Evolutionary conservation across 306 rosid species (phyloP), one percentile per base, ranked within the genome.

Genomic region (Spatholobus suberectus): DNA sequence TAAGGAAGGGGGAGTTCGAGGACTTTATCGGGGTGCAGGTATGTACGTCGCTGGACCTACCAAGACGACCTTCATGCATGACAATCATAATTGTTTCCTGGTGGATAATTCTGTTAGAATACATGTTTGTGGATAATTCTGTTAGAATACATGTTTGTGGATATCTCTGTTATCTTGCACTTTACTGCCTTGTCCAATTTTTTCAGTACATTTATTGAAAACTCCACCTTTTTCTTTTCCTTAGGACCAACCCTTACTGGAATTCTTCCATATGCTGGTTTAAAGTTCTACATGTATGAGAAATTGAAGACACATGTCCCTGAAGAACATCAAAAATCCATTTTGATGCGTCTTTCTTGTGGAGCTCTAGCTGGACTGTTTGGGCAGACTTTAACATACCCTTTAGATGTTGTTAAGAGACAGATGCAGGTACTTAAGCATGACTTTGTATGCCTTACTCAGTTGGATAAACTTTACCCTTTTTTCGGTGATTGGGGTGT

Each of bases 351-450:
- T 23, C 99, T 96, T 73, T 90, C 94, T 67, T 96, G 99, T 75
- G 99, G 98, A 83, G 99, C 99, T 70, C 82, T 96, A 18, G 99
- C 99, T 69, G 98, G 98, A 66, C 83, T 96, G 84, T 91, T 94
- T 82, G 99, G 99, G 76, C 99, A 96, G 90, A 96, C 99, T 14
- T 59, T 92, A 83, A 96, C 99, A 0, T 96, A 96, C 86, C 99
- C 99, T 29, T 80, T 96, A 81, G 99, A 96, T 81, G 99, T 96
- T 74, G 97, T 96, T 37, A 91, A 97, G 90, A 90, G 99, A 87
- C 99, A 96, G 77, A 94, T 96, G 99, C 99, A 95, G 99, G 99
- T 93, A 88, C 20, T 13, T 70, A 6, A 70, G 24, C 41, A 38
- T 52, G 15, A 68, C 49, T 38, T 34, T 52, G 68, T 69, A n/a